Conservation (phyloP, 2,329 filamentous ascomycete genomes). For the Fonsecaea nubica region DNA sequence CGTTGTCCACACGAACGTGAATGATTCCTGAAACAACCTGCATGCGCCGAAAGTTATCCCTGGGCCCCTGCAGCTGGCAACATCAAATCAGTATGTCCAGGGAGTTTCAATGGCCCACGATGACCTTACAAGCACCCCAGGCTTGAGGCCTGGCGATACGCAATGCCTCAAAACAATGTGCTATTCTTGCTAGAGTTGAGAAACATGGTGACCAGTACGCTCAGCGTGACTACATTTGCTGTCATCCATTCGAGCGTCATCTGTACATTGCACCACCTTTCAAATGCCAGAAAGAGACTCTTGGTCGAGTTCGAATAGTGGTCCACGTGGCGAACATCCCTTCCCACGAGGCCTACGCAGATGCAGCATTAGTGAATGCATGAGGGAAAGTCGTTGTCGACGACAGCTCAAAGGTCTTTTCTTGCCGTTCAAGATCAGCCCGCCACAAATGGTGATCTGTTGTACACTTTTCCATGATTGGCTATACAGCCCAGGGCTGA, state of each 20-base stretch:
- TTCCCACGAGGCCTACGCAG: neutral
- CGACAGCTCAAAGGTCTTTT: neutral
- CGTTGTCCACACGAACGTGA: slow-evolving; percentile 1
- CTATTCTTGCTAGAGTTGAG: neutral
- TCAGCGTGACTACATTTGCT: neutral
- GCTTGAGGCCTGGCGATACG: neutral
- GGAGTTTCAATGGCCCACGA: neutral
- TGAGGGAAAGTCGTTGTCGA: neutral
- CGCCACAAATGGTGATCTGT: slow-evolving; percentile 2
- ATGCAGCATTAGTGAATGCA: neutral
- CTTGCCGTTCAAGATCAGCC: slow-evolving; percentile 1
- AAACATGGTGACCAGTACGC: neutral
- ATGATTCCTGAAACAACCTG: slow-evolving; percentile 4
- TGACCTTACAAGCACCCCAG: neutral
- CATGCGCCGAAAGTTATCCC: slow-evolving; percentile 3
- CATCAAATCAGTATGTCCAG: neutral
- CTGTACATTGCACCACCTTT: neutral
- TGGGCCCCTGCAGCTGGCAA: slow-evolving; percentile 5
- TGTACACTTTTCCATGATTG: slow-evolving; percentile 9
- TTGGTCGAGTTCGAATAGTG: neutral
- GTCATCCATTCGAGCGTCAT: neutral
- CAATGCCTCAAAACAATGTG: neutral
- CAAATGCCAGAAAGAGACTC: neutral
- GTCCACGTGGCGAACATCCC: neutral
- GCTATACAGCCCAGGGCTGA: slow-evolving; percentile 9